Evolutionary conservation across 371 early-diverging fungal genomes (phyloP), one percentile per base, ranked within the genome.

Genomic region (Neoconidiobolus thromboides): DNA sequence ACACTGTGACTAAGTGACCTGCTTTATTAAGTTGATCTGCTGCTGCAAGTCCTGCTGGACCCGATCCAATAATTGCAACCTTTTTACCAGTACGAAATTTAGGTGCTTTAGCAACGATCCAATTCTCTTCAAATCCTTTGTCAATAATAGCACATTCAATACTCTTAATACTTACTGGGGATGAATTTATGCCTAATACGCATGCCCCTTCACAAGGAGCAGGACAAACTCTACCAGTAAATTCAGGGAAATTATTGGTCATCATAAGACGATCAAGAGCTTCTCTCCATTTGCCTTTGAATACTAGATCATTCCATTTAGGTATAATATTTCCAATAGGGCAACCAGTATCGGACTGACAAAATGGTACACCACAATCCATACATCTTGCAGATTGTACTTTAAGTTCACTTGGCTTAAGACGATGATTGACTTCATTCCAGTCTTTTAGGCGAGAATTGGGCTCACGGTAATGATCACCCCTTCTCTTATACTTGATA

Each of bases 191-290:
- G 43, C 94, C 93, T 2, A 93, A 72, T 3, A 85, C 86, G 68
- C 93, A 91, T 12, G 92, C 83, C 37, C 90, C 87, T 69, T 93
- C 93, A 71, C 95, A 94, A 7, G 93, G 93, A 52, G 92, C 91
- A 7, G 95, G 95, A 71, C 95, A 93, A 39, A 90, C 91, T 51
- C 91, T 82, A 38, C 91, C 87, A 48, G 87, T 87, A 65, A 89
- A 89, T 71, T 89, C 89, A 49, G 97, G 97, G 79, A 96, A 96
- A 77, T 96, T 96, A 81, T 94, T 94, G 63, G 97, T 96, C 79
- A 91, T 82, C 68, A 89, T 70, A 43, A 96, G 76, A 51, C 95
- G 85, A 65, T 90, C 86, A 43, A 91, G 78, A 3, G 97, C 97
- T 12, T 87, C 89, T 67, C 80, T 77, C 95, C 95, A 96, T 68